phyloP scores from a whole-genome alignment of 352 stramenopile species.

The Phytophthora tubulina region DNA sequence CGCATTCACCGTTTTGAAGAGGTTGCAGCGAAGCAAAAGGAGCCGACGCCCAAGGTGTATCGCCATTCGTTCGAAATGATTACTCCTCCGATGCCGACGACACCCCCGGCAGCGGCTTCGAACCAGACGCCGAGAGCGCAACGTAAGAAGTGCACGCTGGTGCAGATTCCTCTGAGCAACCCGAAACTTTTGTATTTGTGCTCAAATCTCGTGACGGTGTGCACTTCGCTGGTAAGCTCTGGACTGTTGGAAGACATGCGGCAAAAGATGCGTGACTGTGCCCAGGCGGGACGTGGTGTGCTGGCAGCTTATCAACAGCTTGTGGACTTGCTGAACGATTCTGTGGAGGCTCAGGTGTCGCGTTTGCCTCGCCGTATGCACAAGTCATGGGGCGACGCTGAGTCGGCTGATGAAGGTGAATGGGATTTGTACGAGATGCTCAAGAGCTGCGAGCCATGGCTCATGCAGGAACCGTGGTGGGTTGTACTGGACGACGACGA shows the following conservation, averaged over 20 bases:
- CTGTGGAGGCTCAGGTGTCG: constrained; percentile 54
- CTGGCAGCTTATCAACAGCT: constrained; percentile 57
- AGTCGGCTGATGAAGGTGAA: constrained; percentile 52
- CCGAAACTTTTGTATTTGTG: constrained; percentile 66
- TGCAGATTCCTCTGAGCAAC: constrained; percentile 70
- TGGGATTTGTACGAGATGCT: constrained; percentile 71
- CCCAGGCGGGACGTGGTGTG: constrained; percentile 46
- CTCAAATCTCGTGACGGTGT: constrained; percentile 65
- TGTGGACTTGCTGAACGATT: constrained; percentile 58
- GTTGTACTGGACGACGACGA: constrained; percentile 58
- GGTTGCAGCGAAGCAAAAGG: constrained; percentile 49
- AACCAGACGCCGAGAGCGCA: constrained; percentile 24
- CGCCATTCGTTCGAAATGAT: constrained; percentile 76
- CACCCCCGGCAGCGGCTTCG: constrained; percentile 4
- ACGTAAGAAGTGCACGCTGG: constrained; percentile 48
- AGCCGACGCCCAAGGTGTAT: constrained; percentile 47
- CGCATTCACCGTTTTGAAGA: constrained; percentile 72
- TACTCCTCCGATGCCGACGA: constrained; percentile 42
- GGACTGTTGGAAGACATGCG: constrained; percentile 60
- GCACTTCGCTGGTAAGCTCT: constrained; percentile 44
- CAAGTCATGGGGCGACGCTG: constrained; percentile 46
- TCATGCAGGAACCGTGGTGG: constrained; percentile 67
- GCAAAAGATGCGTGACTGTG: constrained; percentile 58
- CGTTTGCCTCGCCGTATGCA: constrained; percentile 54
- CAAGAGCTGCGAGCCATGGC: constrained; percentile 66